A percentile compares a stretch with the other conserved stretches of the same genome.
These are phyloP conservation scores for Dendrobium huoshanense DNA, from an alignment of 106 monocot species.

Conservation along the genomic window DNA sequence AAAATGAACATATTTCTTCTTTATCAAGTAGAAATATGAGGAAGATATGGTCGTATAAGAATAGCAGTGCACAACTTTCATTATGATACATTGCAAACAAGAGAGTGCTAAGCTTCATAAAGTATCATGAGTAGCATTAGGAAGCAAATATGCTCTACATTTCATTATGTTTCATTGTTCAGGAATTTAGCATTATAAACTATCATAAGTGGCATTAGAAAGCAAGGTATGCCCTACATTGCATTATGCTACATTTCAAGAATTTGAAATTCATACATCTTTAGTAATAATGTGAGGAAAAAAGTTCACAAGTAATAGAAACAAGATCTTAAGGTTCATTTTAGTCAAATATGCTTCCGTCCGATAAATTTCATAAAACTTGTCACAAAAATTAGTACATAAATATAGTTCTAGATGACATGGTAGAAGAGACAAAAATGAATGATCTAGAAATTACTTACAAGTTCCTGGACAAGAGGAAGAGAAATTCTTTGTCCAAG, in stretches of 20 bases:
- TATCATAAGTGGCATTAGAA: no score
- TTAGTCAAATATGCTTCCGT: neutral
- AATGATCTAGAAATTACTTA: slow-evolving; percentile 34
- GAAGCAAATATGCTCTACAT: neutral
- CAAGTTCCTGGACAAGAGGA: slow-evolving; percentile 86
- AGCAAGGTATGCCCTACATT: neutral
- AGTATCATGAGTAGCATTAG: no score
- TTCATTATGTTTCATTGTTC: neutral
- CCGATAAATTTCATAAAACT: neutral
- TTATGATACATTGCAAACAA: no score
- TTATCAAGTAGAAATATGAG: no score
- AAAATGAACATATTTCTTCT: no score
- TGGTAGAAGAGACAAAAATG: neutral
- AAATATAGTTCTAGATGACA: neutral
- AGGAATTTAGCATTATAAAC: no score
- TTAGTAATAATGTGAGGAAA: neutral
- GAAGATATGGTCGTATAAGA: no score
- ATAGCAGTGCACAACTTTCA: no score
- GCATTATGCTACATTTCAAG: neutral
- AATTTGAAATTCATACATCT: neutral
- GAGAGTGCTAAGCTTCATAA: no score
- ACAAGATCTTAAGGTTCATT: neutral
- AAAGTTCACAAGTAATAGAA: neutral
- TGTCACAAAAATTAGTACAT: neutral
- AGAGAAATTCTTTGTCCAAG: slow-evolving; percentile 83